Conservation (phyloP, 2,329 filamentous ascomycete species). For the Ciborinia camelliae region DNA sequence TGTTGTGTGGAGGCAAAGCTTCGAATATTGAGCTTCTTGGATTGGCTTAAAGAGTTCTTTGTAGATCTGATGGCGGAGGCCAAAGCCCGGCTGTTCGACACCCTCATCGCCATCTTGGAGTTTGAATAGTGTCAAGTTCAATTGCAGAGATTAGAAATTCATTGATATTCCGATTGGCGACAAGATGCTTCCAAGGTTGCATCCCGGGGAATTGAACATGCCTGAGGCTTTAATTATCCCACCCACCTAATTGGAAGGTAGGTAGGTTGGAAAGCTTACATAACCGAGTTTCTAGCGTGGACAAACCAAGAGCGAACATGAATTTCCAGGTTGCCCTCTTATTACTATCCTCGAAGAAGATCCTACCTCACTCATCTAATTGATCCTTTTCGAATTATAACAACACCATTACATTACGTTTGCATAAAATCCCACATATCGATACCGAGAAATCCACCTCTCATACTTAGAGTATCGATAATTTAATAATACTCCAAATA, state of each 20-base stretch:
- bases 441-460: background rate
- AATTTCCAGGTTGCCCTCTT: slow-evolving; percentile 12
- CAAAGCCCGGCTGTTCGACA: slow-evolving; percentile 55
- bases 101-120: slow-evolving; percentile 57
- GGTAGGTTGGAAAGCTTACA: no score
- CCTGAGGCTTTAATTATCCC: background rate
- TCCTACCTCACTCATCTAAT: slow-evolving; percentile 16
- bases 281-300: slow-evolving; percentile 14
- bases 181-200: background rate
- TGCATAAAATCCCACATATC: slow-evolving; percentile 14
- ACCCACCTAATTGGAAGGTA: no score
- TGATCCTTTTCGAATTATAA: slow-evolving; percentile 9
- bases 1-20: slow-evolving; percentile 42
- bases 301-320: slow-evolving; percentile 10
- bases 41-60: slow-evolving; percentile 38
- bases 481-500: slow-evolving; percentile 4
- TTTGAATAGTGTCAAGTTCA: slow-evolving; percentile 37
- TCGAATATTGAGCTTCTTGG: slow-evolving; percentile 29
- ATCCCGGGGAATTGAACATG: no score
- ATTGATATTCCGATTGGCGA: slow-evolving; percentile 16
- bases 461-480: slow-evolving; percentile 12
- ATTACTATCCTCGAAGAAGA: slow-evolving; percentile 15
- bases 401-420: slow-evolving; percentile 5
- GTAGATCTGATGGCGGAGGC: slow-evolving; percentile 54
- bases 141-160: slow-evolving; percentile 27